Base-by-base conservation (phyloP, 768 basidiomycete species). In the Boletus tomentosulus region DNA sequence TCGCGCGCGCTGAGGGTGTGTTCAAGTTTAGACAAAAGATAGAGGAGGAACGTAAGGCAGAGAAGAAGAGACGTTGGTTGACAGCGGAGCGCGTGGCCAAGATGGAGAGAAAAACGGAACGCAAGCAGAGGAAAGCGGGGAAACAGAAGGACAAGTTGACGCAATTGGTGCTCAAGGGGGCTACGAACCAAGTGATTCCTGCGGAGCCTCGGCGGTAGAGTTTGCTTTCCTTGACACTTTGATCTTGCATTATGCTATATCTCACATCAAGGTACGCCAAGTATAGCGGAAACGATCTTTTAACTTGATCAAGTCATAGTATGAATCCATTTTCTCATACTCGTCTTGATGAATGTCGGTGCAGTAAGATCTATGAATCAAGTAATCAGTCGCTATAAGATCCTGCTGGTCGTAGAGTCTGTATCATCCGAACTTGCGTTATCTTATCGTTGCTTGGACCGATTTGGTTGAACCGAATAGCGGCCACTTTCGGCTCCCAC, bases 1-100 rank as follows among this genome's bases (percentile, higher is more conserved):
- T 86, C 55, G 87, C 86, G 3, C 80, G 77, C 42, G 84, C 85
- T 11, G 89, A 92, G 63, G 90, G 87, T 46, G 77, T 78, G 34
- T 90, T 82, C 75, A 88, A 84, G 69, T 92, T 83, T 79, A 76
- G 83, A 56, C 76, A 81, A 63, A 74, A 75, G 57, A 55, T 89
- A 52, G 76, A 79, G 53, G 76, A 79, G 47, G 78, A 86, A 57
- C 73, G 78, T 55, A 80, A 80, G 57, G 81, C 77, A 47, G 78
- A 82, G 66, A 76, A 79, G 72, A 85, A 84, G 74, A 78, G 77
- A 58, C 79, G 78, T 44, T 77, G 76, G 77, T 64, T 73, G 47
- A 73, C 70, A 0, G 57, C 62, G 22, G 73, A 69, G 41, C 73
- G 73, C 41, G 38, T 76, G 65, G 78, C 69, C 7, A 71, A 64